A percentile compares a stretch with the other conserved stretches of the same genome.
Evolutionary conservation across 805 yeast species (phyloP).

Genomic region (Cyberlindnera galapagoensis): DNA sequence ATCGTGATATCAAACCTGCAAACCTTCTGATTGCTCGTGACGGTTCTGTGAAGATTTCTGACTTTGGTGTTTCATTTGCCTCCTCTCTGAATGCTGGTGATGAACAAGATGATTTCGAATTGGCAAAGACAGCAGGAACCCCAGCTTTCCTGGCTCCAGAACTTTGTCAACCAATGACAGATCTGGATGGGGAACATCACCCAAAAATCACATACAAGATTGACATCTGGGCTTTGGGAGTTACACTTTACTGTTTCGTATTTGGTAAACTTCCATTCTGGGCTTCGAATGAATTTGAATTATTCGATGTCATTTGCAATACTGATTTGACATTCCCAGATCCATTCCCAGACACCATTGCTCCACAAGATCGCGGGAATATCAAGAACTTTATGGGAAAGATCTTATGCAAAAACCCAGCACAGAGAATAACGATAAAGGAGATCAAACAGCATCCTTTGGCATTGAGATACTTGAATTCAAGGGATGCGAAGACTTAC

Average conservation of each 20-base stretch:
- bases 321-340: constrained; percentile 54
- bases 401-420: constrained; percentile 66
- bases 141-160: constrained; percentile 98
- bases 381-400: constrained; percentile 52
- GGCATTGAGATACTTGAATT: constrained; percentile 36
- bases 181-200: constrained; percentile 18
- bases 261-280: constrained; percentile 88
- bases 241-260: constrained; percentile 78
- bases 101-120: constrained; percentile 65
- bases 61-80: constrained; percentile 91
- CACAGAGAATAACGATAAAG: constrained; percentile 55
- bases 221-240: constrained; percentile 98
- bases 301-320: constrained; percentile 75
- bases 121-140: constrained; percentile 95
- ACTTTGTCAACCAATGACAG: constrained; percentile 51
- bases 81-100: constrained; percentile 30
- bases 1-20: constrained; percentile 95
- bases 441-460: constrained; percentile 79
- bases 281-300: constrained; percentile 78
- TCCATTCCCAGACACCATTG: constrained; percentile 37
- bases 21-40: constrained; percentile 68
- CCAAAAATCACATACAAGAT: constrained; percentile 71
- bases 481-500: constrained; percentile 18
- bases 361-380: constrained; percentile 34
- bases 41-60: constrained; percentile 83